Base-by-base conservation (phyloP, 805 yeast genomes). In the Yamadazyma scolyti region DNA sequence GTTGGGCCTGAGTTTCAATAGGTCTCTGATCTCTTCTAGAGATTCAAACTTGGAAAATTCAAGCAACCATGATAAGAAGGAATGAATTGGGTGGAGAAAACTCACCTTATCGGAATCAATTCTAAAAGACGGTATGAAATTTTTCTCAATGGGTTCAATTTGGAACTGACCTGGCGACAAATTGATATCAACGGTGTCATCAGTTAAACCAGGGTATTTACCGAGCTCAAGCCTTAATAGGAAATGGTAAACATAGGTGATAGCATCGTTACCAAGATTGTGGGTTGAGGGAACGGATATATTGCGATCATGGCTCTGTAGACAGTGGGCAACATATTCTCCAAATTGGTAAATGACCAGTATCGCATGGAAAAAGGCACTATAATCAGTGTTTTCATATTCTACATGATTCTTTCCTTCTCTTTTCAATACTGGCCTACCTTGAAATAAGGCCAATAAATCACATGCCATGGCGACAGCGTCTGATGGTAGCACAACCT, bases 371-470 rank as follows among this genome's bases (percentile, higher is more conserved):
- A 82, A 82, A 46, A 71, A 81, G 2, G 77, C 72, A 1, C 81
- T 73, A 67, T 89, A 93, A 30, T 85, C 90, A 19, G 84, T 85
- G 26, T 79, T 79, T 50, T 90, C 98, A 52, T 83, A 93, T 50
- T 89, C 96, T 7, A 90, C 88, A 54, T 90, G 98, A 37, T 76
- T 80, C 5, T 72, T 66, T 4, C 77, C 75, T 48, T 87, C 96
- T 37, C 97, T 68, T 39, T 68, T 73, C 46, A 86, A 60, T 0
- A 83, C 79, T 1, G 93, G 84, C 27, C 77, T 69, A 3, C 95
- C 89, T 54, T 87, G 93, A 46, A 87, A 83, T 19, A 86, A 56
- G 2, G 75, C 59, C 18, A 84, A 45, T 7, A 86, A 66, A 40
- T 82, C 86, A 25, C 84, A 71, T 1, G 82, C 66, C 59, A 79